A percentile compares a stretch with the other conserved stretches of the same genome.
Conservation (phyloP, 2,329 filamentous ascomycete genomes). For the Mycosphaerella sp. region DNA sequence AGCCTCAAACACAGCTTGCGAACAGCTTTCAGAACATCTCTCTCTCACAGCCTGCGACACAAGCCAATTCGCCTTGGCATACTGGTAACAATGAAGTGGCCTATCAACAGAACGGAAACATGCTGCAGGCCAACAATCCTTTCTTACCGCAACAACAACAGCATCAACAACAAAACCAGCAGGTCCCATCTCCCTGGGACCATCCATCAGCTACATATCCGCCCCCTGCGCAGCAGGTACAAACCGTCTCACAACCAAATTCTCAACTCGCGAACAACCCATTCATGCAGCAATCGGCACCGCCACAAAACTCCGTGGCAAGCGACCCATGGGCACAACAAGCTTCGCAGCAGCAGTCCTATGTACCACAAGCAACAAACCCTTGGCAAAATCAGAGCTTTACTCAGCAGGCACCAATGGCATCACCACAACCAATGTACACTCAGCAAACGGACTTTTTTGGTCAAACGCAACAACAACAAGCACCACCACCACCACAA, state of each 20-base stretch:
- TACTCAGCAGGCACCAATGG: conserved; percentile 30
- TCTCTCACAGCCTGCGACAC: conserved; percentile 40
- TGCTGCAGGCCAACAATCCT: conserved; percentile 26
- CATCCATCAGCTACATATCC: conserved; percentile 14
- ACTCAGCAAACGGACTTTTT: conserved; percentile 29
- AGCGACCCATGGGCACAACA: conserved; percentile 37
- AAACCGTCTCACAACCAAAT: conserved; percentile 41
- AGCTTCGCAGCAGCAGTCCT: conserved; percentile 15
- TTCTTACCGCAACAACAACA: conserved; percentile 27
- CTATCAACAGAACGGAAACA: conserved; percentile 22
- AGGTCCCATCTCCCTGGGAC: conserved; percentile 20
- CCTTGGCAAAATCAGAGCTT: conserved; percentile 27
- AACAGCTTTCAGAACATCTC: conserved; percentile 63
- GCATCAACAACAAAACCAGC: conserved; percentile 14
- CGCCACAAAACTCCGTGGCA: conserved; percentile 37
- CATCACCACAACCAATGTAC: conserved; percentile 26
- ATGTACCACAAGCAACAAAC: conserved; percentile 14
- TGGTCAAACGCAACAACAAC: conserved; percentile 16
- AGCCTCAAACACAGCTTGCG: conserved; percentile 21
- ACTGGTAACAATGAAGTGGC: conserved; percentile 15
- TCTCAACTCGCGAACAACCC: conserved; percentile 39
- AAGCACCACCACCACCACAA: neutral
- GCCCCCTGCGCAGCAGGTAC: conserved; percentile 22
- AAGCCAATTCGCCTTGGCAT: conserved; percentile 4
- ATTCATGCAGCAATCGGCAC: conserved; percentile 36